Percentiles rank a stretch among this genome's conserved stretches.
These are phyloP conservation scores for Cardiosporidium cionae DNA, from an alignment of 169 alveolate genomes.

Conservation along the genomic window DNA sequence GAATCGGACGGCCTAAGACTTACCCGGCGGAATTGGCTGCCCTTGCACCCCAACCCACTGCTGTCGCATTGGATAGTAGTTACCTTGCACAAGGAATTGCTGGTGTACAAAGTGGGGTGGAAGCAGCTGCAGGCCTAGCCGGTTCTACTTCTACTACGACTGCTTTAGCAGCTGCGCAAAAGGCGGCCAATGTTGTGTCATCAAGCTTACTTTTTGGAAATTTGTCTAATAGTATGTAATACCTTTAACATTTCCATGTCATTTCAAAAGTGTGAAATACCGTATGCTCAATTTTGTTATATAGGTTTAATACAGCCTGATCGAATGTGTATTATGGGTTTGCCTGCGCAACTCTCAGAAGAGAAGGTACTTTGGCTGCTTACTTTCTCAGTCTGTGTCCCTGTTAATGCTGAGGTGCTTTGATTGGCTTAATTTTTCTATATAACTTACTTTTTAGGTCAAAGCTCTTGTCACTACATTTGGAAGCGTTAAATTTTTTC, in stretches of 20 bases:
- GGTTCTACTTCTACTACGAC: neutral
- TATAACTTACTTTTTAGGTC: no score
- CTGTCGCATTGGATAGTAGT: neutral
- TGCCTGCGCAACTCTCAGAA: conserved; percentile 27
- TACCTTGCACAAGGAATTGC: neutral
- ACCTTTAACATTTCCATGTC: no score
- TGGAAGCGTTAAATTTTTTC: neutral
- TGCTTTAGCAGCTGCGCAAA: neutral
- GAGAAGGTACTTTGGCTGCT: conserved; percentile 29
- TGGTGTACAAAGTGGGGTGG: neutral
- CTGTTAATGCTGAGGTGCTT: no score
- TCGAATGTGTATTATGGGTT: conserved; percentile 19
- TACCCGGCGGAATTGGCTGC: conserved; percentile 40
- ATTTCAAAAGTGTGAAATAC: no score
- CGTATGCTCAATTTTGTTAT: no score
- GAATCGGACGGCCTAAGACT: conserved; percentile 56
- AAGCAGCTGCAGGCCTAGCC: neutral
- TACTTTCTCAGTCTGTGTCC: no score
- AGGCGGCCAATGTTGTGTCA: neutral
- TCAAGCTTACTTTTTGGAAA: neutral
- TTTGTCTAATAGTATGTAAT: no score
- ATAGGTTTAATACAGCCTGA: conserved; percentile 24
- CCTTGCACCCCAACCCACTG: conserved; percentile 45
- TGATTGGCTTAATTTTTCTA: no score
- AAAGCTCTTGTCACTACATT: neutral